phyloP scores from a whole-genome alignment of 1,284 basidiomycete species.

The Malassezia globosa region DNA sequence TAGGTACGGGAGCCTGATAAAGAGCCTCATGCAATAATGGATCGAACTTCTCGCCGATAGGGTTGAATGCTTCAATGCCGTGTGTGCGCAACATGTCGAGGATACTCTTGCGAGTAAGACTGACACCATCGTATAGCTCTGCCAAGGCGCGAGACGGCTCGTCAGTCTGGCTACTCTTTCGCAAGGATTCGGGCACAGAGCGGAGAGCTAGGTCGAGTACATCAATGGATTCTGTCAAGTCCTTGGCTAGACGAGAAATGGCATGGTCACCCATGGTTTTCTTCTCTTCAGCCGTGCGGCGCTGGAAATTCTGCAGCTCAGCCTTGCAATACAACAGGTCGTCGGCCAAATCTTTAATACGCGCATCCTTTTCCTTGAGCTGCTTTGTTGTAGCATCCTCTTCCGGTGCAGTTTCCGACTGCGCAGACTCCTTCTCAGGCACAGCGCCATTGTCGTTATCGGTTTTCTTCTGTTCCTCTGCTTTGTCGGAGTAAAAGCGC shows the following conservation, averaged over 20 bases:
- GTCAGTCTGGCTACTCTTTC: constrained; percentile 44
- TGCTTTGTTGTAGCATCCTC: constrained; percentile 23
- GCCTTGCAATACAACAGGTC: constrained; percentile 52
- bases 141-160: constrained; percentile 32
- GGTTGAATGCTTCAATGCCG: constrained; percentile 81
- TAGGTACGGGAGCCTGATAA: constrained; percentile 79
- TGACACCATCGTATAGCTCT: constrained; percentile 63
- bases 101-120: constrained; percentile 79
- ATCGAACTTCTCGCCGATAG: constrained; percentile 82
- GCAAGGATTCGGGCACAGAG: constrained; percentile 58
- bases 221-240: constrained; percentile 83
- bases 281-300: constrained; percentile 79
- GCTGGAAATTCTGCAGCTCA: constrained; percentile 87
- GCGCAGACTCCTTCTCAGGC: constrained; percentile 16
- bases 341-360: constrained; percentile 43
- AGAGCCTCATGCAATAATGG: constrained; percentile 89
- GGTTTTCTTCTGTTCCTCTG: constrained; percentile 22
- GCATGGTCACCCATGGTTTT: constrained; percentile 84
- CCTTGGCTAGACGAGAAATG: constrained; percentile 74
- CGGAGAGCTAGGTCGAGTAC: constrained; percentile 73
- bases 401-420: constrained; percentile 3
- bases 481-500: constrained; percentile 17
- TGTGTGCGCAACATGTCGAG: constrained; percentile 81
- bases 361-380: constrained; percentile 43
- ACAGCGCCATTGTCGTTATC: constrained; percentile 29